Percentiles rank a stretch among this genome's conserved stretches.
Conservation (phyloP, 352 stramenopile genomes). For the Phytophthora colocasiae region DNA sequence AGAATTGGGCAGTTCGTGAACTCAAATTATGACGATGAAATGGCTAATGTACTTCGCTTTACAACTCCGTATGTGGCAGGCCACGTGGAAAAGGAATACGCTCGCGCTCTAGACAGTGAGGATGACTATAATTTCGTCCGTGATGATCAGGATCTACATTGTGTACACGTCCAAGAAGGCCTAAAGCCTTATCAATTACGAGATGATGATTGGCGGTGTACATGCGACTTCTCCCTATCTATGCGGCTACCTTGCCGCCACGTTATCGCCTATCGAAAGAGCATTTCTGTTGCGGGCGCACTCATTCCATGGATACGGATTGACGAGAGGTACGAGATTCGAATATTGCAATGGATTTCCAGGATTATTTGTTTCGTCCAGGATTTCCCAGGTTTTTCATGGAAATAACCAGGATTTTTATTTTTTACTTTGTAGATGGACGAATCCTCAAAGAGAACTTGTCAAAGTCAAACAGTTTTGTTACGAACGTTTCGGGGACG, state of each 20-base stretch:
- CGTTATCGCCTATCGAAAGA: constrained; percentile 21
- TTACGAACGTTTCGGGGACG: too few relatives aligned
- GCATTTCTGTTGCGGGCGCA: not conserved
- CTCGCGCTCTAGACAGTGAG: not conserved
- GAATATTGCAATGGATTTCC: not conserved
- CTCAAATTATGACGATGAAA: constrained; percentile 28
- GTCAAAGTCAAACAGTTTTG: too few relatives aligned
- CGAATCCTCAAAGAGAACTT: not conserved
- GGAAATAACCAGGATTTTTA: not conserved
- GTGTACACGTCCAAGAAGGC: not conserved
- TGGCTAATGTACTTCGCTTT: constrained; percentile 24
- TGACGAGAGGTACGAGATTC: constrained; percentile 4
- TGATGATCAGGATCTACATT: not conserved
- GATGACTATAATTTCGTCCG: not conserved
- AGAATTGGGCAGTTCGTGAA: constrained; percentile 14
- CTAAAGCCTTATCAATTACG: not conserved
- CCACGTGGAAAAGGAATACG: constrained; percentile 18
- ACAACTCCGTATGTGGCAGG: constrained; percentile 29
- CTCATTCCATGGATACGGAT: constrained; percentile 18
- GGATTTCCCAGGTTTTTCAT: constrained; percentile 4
- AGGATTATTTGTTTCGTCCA: not conserved
- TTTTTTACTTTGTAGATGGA: not conserved
- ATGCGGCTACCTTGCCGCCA: constrained; percentile 23
- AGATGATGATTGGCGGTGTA: constrained; percentile 9
- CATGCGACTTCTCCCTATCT: not conserved